Percentiles rank a stretch among this genome's conserved stretches.
These are phyloP conservation scores for Arthrobotrys iridis DNA, from an alignment of 2,329 filamentous ascomycete species.

Conservation along the genomic window DNA sequence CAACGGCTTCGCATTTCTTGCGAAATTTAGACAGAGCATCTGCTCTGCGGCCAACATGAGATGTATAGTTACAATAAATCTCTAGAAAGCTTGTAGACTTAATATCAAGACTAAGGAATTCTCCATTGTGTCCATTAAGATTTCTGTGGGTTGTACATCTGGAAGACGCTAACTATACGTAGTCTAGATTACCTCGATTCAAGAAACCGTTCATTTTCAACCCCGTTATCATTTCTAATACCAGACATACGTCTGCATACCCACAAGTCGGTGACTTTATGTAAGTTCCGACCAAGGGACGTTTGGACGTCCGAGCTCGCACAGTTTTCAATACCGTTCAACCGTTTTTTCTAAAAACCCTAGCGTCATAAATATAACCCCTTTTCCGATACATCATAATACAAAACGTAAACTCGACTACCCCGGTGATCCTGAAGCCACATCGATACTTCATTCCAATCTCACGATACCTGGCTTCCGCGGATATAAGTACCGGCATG, in stretches of 20 bases:
- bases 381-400: not conserved
- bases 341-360: not conserved
- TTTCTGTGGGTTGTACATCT: not conserved
- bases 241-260: conserved; percentile 1
- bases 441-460: conserved; percentile 9
- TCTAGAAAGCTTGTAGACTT: conserved; percentile 15
- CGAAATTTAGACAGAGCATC: conserved; percentile 7
- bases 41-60: not conserved
- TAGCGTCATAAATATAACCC: not conserved
- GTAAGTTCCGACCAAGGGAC: not conserved
- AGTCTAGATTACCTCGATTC: not conserved
- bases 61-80: not conserved
- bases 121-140: not conserved
- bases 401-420: not conserved
- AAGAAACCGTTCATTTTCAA: conserved; percentile 7
- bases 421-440: not conserved
- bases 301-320: not conserved
- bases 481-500: conserved; percentile 3
- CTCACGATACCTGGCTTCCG: not conserved
- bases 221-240: conserved; percentile 3
- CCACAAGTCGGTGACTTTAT: not conserved
- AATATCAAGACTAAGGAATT: not conserved
- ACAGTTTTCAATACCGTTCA: not conserved
- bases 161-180: not conserved
- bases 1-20: conserved; percentile 49